These are phyloP conservation scores for Ceriops decandra DNA, from an alignment of 345 rosid genomes.

Conservation along the genomic window DNA sequence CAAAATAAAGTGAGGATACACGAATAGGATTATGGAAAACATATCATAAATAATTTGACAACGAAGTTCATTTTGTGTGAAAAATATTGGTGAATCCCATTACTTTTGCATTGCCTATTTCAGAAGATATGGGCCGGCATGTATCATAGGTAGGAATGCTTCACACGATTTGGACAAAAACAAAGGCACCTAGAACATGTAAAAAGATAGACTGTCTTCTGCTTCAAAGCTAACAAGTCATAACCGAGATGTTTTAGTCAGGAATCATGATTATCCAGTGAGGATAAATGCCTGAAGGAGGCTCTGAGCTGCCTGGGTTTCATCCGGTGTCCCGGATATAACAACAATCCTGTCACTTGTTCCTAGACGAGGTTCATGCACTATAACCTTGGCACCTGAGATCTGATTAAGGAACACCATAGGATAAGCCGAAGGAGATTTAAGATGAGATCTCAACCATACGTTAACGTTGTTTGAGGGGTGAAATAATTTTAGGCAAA, in stretches of 20 bases:
- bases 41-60: not conserved
- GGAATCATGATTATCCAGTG: constrained; percentile 43
- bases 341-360: constrained; percentile 76
- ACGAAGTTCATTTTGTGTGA: not conserved
- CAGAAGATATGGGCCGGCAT: not conserved
- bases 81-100: not conserved
- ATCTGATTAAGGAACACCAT: constrained; percentile 55
- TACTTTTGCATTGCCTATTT: not conserved
- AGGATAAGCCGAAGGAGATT: constrained; percentile 27
- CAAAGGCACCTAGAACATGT: constrained; percentile 2
- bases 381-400: constrained; percentile 89
- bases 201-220: constrained; percentile 3
- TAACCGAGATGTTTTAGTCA: constrained; percentile 6
- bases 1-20: not conserved
- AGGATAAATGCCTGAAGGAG: constrained; percentile 93
- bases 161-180: constrained; percentile 4
- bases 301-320: constrained; percentile 94
- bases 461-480: constrained; percentile 9
- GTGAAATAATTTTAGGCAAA: constrained; percentile 2
- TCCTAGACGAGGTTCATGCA: constrained; percentile 75
- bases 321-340: constrained; percentile 92
- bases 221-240: constrained; percentile 4
- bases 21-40: not conserved
- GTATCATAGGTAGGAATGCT: not conserved
- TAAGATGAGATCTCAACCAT: constrained; percentile 9